Evolutionary conservation across 257 asterid species (phyloP).

Genomic region (Orobanche coerulescens): DNA sequence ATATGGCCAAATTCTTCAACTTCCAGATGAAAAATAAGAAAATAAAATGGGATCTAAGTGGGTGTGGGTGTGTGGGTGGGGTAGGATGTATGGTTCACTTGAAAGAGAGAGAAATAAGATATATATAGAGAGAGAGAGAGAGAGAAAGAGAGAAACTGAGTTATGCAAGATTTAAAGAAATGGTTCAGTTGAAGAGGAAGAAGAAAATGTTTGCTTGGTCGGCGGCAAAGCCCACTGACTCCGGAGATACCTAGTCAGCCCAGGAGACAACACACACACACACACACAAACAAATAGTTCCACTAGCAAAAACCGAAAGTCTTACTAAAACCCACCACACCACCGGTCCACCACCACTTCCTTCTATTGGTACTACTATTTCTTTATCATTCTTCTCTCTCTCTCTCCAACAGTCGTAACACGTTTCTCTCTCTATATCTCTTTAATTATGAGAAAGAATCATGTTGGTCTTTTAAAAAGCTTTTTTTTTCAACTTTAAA

Average conservation of each 20-base stretch:
- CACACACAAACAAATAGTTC: conserved; percentile 24
- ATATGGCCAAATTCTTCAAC: conserved; percentile 37
- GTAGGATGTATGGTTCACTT: no score
- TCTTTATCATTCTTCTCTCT: conserved; percentile 26
- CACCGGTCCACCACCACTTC: conserved; percentile 35
- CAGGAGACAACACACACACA: conserved; percentile 67
- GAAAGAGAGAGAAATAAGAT: conserved; percentile 1
- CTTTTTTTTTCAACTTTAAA: conserved; percentile 38
- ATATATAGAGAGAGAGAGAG: conserved; percentile 22
- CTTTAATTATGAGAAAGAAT: conserved; percentile 21
- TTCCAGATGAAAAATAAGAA: conserved; percentile 24
- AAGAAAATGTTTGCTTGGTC: conserved; percentile 74
- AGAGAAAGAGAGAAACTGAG: conserved; percentile 14
- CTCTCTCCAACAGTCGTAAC: conserved; percentile 23
- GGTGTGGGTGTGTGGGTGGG: no score
- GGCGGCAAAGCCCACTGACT: conserved; percentile 87
- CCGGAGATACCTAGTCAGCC: conserved; percentile 72
- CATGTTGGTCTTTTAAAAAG: conserved; percentile 31
- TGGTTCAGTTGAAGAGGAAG: conserved; percentile 51
- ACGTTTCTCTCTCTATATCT: conserved; percentile 8
- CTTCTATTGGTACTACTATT: no score
- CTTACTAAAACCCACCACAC: conserved; percentile 27
- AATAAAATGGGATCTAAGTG: conserved; percentile 46
- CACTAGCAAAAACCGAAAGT: no score
- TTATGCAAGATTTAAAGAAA: conserved; percentile 34